Base-by-base conservation (phyloP, 441 rosid genomes). In the Isatis lusitanica region DNA sequence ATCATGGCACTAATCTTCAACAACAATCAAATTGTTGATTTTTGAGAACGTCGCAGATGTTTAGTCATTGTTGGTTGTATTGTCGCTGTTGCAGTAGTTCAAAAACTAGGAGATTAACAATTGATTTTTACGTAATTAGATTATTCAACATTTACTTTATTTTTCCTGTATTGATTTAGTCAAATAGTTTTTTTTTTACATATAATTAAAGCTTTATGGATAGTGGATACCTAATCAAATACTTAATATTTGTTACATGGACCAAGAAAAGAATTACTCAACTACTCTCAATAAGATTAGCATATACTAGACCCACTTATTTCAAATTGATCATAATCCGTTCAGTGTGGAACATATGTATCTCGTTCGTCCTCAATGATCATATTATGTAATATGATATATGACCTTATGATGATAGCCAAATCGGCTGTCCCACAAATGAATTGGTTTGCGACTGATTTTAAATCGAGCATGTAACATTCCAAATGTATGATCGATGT, bases 121-220 rank as follows among this genome's bases (percentile, higher is more conserved):
- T 5, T 50, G n/a, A 50, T 21, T 9, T 50, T 11, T 7, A 50
- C n/a, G n/a, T 21, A 50, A 50, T 7, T 11, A 21, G 6, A 48
- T 50, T 11, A 10, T 9, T 48, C 5, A 21, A 17, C 5, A 0
- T 21, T 18, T 4, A 59, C 47, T 18, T 56, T 21, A 39, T 12
- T 40, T 39, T 60, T 60, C n/a, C n/a, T 58, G 30, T 18, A 60
- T 60, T 60, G 48, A 21, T 60, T 60, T 21, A 60, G 65, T 60
- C 48, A 36, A n/a, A 60, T 7, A 12, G 9, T 60, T 60, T 39
- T 21, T 60, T 60, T 39, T 21, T 3, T 21, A 60, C 11, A 26
- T 21, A 60, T 15, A 24, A 12, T 21, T 39, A 21, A 36, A 21
- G 18, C 11, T 60, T 15, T 5, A 7, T 21, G 48, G 48, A 60